Percentiles rank a stretch among this genome's conserved stretches.
These are phyloP conservation scores for Plenodomus tracheiphilus DNA, from an alignment of 2,329 filamentous ascomycete species.

Conservation along the genomic window DNA sequence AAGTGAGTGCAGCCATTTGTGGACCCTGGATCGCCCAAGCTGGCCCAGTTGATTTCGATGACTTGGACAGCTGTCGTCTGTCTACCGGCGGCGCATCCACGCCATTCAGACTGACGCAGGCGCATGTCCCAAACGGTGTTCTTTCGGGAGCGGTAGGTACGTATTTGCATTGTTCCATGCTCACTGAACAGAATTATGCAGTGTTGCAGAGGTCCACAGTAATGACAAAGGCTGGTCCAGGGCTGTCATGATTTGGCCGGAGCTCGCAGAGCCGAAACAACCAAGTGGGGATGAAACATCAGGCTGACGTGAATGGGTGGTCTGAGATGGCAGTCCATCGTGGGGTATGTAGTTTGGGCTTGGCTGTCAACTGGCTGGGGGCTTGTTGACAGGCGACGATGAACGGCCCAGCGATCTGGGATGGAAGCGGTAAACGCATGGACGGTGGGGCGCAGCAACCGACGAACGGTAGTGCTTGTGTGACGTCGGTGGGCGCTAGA, in stretches of 20 bases:
- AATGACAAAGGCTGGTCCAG: background rate
- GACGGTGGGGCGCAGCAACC: conserved; percentile 1
- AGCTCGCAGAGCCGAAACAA: background rate
- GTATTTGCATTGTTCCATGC: background rate
- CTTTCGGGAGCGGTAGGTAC: no score
- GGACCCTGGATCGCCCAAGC: background rate
- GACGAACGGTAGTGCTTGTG: background rate
- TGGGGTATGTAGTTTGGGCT: background rate
- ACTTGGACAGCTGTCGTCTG: no score
- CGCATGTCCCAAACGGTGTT: no score
- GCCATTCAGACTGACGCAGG: no score
- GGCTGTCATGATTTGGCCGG: background rate
- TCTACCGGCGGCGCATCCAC: no score
- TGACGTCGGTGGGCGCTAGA: conserved; percentile 2
- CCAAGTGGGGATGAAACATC: background rate
- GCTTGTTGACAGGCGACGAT: background rate
- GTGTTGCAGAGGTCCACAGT: background rate
- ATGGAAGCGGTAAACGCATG: conserved; percentile 1
- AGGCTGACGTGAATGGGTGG: background rate
- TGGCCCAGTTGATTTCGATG: background rate
- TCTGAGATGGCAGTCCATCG: background rate
- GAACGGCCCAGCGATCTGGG: conserved; percentile 4
- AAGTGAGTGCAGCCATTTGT: background rate
- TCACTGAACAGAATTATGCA: background rate
- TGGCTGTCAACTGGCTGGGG: background rate